Conservation (phyloP, 75 land plant genomes). For the Picea glauca region DNA sequence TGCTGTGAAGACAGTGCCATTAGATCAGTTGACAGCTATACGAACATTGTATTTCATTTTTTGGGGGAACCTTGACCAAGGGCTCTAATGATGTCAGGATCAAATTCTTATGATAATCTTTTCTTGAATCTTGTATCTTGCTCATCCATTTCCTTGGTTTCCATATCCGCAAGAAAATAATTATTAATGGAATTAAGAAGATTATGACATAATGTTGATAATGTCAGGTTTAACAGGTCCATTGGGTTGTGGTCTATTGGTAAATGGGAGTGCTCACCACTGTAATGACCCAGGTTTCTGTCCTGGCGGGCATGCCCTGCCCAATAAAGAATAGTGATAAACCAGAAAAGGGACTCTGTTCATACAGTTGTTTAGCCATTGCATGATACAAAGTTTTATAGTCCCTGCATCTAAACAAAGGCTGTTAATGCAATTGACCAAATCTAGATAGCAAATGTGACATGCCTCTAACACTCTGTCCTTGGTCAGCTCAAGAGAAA, state of each 20-base stretch:
- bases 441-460: too few relatives aligned
- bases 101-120: background rate
- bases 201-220: background rate
- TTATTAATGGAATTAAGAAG: background rate
- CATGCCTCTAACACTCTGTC: background rate
- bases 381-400: background rate
- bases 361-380: background rate
- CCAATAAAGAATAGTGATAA: too few relatives aligned
- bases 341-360: too few relatives aligned
- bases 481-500: background rate
- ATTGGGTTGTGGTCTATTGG: background rate
- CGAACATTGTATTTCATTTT: background rate
- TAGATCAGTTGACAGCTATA: background rate
- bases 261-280: background rate
- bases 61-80: background rate
- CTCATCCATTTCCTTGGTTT: background rate
- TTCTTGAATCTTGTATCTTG: background rate
- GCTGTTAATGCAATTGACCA: too few relatives aligned
- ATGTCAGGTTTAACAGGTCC: background rate
- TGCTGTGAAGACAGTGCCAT: background rate
- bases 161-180: background rate
- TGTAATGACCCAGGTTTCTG: too few relatives aligned
- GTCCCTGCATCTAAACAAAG: too few relatives aligned
- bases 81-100: background rate
- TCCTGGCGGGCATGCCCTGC: too few relatives aligned